These are phyloP conservation scores for Parafenestella ontariensis DNA, from an alignment of 2,329 filamentous ascomycete species.

Conservation along the genomic window DNA sequence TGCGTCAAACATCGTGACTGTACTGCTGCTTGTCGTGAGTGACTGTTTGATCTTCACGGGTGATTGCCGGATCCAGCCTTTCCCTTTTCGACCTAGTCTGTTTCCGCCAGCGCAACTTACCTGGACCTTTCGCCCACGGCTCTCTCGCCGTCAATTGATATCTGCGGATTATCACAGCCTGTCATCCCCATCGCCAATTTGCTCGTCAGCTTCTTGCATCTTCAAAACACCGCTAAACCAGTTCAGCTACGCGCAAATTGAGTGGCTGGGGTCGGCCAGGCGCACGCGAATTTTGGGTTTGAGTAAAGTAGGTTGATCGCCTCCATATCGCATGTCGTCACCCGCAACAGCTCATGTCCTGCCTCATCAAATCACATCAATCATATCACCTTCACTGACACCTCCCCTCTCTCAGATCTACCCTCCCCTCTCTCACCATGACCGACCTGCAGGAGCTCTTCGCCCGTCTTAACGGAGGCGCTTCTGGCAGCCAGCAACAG, in stretches of 20 bases:
- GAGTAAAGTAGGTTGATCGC: conserved; percentile 38
- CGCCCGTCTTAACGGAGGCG: conserved; percentile 50
- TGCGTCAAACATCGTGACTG: background rate
- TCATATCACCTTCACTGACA: conserved; percentile 19
- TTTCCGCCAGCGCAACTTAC: conserved; percentile 2
- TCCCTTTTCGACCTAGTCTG: background rate
- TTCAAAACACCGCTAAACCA: conserved; percentile 1
- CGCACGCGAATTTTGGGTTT: conserved; percentile 37
- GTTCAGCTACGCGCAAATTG: conserved; percentile 13
- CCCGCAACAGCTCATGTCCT: conserved; percentile 6
- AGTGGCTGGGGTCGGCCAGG: conserved; percentile 16
- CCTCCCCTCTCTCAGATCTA: conserved; percentile 19
- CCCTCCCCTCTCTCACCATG: conserved; percentile 41
- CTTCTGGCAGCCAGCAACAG: conserved; percentile 32
- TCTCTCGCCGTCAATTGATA: conserved; percentile 15
- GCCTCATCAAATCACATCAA: conserved; percentile 12
- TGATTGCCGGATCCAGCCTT: background rate
- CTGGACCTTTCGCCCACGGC: background rate
- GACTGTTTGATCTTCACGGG: background rate
- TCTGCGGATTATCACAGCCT: conserved; percentile 23
- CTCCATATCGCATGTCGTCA: conserved; percentile 8
- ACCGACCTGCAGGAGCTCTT: conserved; percentile 55
- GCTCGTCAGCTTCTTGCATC: conserved; percentile 14
- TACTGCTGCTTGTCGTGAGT: background rate
- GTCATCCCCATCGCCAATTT: conserved; percentile 11